phyloP scores from a whole-genome alignment of 495 filamentous ascomycete genomes.

The Penicillium maclennaniae region DNA sequence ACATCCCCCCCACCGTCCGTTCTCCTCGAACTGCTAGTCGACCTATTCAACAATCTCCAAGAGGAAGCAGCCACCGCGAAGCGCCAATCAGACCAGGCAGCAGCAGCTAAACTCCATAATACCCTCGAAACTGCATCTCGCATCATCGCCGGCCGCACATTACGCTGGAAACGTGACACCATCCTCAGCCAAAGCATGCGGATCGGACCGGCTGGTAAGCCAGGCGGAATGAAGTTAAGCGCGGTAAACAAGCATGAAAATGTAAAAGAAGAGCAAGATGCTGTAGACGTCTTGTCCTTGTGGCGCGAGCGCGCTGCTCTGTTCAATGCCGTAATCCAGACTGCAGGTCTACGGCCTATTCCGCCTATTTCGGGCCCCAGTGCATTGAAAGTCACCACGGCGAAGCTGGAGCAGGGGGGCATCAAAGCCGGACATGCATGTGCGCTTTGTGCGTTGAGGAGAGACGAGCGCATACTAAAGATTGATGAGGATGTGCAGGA shows the following conservation, averaged over 20 bases:
- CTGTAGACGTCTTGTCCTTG: conserved; percentile 64
- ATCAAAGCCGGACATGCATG: conserved; percentile 73
- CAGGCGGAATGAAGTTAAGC: conserved; percentile 83
- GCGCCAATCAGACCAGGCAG: conserved; percentile 2
- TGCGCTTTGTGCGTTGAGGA: conserved; percentile 79
- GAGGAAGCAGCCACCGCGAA: conserved; percentile 32
- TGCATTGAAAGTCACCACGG: conserved; percentile 53
- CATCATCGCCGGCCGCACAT: conserved; percentile 78
- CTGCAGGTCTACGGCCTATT: conserved; percentile 41
- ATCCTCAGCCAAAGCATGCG: conserved; percentile 84
- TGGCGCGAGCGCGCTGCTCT: conserved; percentile 56
- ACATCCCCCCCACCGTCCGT: conserved; percentile 87
- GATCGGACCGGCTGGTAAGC: conserved; percentile 66
- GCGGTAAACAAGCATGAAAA: conserved; percentile 75
- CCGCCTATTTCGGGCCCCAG: conserved; percentile 65
- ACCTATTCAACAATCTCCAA: conserved; percentile 52
- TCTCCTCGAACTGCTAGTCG: conserved; percentile 70
- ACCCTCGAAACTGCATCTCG: conserved; percentile 66
- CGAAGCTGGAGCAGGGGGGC: conserved; percentile 49
- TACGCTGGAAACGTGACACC: conserved; percentile 86
- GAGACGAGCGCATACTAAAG: conserved; percentile 74
- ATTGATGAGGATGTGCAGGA: conserved; percentile 75
- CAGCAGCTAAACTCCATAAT: conserved; percentile 41
- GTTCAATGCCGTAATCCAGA: conserved; percentile 40
- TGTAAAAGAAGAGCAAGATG: conserved; percentile 83